These are phyloP conservation scores for Actinomortierella ambigua DNA, from an alignment of 371 early-diverging fungal species.

Conservation along the genomic window DNA sequence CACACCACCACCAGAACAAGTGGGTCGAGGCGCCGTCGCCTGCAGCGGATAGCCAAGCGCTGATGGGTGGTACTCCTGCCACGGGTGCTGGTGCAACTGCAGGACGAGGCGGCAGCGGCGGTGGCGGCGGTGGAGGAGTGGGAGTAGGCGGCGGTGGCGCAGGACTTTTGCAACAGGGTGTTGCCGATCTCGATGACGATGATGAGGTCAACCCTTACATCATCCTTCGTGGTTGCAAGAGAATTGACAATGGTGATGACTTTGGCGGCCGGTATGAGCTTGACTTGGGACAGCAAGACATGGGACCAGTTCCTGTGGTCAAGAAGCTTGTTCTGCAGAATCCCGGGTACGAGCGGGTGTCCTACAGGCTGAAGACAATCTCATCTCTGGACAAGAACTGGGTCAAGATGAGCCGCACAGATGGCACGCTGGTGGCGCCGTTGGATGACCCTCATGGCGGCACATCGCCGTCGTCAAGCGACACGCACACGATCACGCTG, in stretches of 20 bases:
- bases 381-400: conserved; percentile 57
- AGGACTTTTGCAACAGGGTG: conserved; percentile 8
- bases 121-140: too few species aligned
- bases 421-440: conserved; percentile 63
- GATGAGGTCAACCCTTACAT: conserved; percentile 39
- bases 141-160: conserved; percentile 1
- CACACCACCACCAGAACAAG: conserved; percentile 43
- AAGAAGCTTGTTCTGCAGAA: conserved; percentile 68
- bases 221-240: conserved; percentile 61
- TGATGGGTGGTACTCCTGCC: background rate
- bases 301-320: conserved; percentile 51
- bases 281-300: conserved; percentile 77
- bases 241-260: conserved; percentile 50
- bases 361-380: conserved; percentile 61
- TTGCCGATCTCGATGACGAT: conserved; percentile 17
- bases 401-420: conserved; percentile 64
- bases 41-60: too few species aligned
- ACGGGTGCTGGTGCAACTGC: background rate
- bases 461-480: conserved; percentile 8
- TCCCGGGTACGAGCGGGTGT: conserved; percentile 49
- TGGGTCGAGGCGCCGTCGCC: conserved; percentile 12
- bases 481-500: conserved; percentile 57
- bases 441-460: conserved; percentile 11
- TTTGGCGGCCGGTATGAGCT: conserved; percentile 67
- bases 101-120: conserved; percentile 9